These are phyloP conservation scores for Epichloe aotearoae DNA, from an alignment of 2,329 filamentous ascomycete species.

Conservation along the genomic window DNA sequence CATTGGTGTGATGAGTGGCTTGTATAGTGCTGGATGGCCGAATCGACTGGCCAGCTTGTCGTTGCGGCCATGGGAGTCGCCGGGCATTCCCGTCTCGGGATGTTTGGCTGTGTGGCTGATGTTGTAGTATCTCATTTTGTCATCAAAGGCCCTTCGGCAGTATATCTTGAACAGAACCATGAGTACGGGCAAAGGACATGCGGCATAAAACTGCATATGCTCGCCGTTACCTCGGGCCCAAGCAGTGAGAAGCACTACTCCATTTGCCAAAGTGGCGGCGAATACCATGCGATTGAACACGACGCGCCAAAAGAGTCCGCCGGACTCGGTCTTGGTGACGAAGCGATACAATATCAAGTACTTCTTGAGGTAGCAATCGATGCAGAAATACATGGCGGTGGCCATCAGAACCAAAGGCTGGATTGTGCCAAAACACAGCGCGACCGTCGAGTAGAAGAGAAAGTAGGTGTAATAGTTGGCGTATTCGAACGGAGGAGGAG, in stretches of 20 bases:
- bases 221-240: conserved; percentile 53
- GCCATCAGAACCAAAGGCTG: conserved; percentile 81
- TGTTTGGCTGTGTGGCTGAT: conserved; percentile 42
- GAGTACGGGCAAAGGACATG: conserved; percentile 65
- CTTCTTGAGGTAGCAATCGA: conserved; percentile 88
- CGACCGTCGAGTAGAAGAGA: conserved; percentile 83
- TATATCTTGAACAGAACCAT: conserved; percentile 78
- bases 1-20: conserved; percentile 85
- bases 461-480: conserved; percentile 98
- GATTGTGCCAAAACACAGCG: conserved; percentile 69
- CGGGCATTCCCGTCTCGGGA: conserved; percentile 27
- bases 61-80: conserved; percentile 41
- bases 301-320: conserved; percentile 82
- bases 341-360: conserved; percentile 92
- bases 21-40: conserved; percentile 82
- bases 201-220: conserved; percentile 48
- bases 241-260: conserved; percentile 64
- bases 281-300: conserved; percentile 90
- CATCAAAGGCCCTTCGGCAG: conserved; percentile 63
- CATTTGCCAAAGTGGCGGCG: conserved; percentile 61
- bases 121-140: conserved; percentile 68
- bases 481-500: conserved; percentile 86
- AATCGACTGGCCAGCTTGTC: conserved; percentile 68
- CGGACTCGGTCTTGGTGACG: conserved; percentile 91
- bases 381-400: conserved; percentile 74